Conservation (phyloP, 768 basidiomycete genomes). For the Nidula microcarpa region DNA sequence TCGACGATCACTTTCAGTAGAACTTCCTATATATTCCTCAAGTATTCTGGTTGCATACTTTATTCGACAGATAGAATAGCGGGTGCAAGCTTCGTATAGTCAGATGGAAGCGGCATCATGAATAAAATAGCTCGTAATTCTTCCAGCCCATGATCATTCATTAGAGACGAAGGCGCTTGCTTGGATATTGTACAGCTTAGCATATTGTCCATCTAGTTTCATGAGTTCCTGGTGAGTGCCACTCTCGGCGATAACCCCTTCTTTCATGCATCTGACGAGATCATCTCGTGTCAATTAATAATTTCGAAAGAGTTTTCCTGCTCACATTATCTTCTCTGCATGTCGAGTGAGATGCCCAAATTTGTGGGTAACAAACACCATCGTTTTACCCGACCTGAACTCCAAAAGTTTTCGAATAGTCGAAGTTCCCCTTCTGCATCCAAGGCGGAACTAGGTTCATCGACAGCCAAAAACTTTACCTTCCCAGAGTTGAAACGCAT, state of each 20-base stretch:
- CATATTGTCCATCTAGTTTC: conserved; percentile 30
- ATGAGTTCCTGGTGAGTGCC: conserved; percentile 40
- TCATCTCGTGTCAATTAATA: background rate
- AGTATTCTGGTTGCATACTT: no score
- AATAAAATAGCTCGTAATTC: no score
- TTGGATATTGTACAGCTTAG: conserved; percentile 37
- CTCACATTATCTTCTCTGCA: conserved; percentile 53
- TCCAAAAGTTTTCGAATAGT: conserved; percentile 36
- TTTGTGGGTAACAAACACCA: conserved; percentile 55
- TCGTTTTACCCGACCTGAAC: conserved; percentile 42
- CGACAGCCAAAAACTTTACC: conserved; percentile 46
- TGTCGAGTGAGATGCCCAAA: conserved; percentile 45
- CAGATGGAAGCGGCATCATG: no score
- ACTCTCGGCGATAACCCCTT: conserved; percentile 32
- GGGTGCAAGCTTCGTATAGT: no score
- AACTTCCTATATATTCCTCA: no score
- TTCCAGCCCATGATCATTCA: no score
- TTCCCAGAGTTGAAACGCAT: conserved; percentile 36
- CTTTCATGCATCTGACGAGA: conserved; percentile 38
- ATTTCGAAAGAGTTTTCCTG: conserved; percentile 2
- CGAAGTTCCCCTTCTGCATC: conserved; percentile 53
- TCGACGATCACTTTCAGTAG: no score
- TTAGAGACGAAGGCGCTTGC: conserved; percentile 26
- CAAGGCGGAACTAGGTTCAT: conserved; percentile 57
- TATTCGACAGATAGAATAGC: no score